Evolutionary conservation across 345 rosid genomes (phyloP), one percentile per base, ranked within the genome.

Genomic region (Populus deltoides): DNA sequence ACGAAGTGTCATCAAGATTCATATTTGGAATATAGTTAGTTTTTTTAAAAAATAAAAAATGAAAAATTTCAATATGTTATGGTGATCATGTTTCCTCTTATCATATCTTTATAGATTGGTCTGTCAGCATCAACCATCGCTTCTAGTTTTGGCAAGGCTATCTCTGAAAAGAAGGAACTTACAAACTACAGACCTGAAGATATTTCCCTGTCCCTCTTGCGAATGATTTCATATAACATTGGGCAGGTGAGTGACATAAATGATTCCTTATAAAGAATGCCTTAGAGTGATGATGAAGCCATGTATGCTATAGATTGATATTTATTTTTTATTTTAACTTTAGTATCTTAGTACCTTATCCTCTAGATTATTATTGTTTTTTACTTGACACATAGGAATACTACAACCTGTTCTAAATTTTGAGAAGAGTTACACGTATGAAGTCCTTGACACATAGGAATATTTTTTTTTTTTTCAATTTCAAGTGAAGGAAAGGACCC

Each of bases 101-200:
- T 71, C 75, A 18, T 51, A 55, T 71, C 36, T 17, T 74, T 39
- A 31, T 85, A 94, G 98, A 94, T 94, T 83, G 98, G 93, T 79
- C 97, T 97, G 70, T 94, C 99, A 77, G 97, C 99, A 74, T 91
- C 99, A 83, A 94, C 98, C 38, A 97, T 94, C 74, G 98, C 99
- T 69, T 97, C 99, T 75, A 97, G 98, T 85, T 97, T 97, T 82
- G 99, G 99, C 78, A 97, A 97, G 89, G 83, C 97, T 16, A 94
- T 94, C 43, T 91, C 99, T 79, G 98, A 92, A 57, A 92, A 88
- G 71, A 96, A 94, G 86, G 98, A 96, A 83, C 94, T 96, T 69
- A 87, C 89, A 67, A 98, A 90, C 86, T 92, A 94, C 89, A 90
- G 93, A 75, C 98, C 97, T 78, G 97, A 94, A 88, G 99, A 96